Evolutionary conservation across 1,284 basidiomycete species (phyloP).

Genomic region (Apiotrichum siamense): DNA sequence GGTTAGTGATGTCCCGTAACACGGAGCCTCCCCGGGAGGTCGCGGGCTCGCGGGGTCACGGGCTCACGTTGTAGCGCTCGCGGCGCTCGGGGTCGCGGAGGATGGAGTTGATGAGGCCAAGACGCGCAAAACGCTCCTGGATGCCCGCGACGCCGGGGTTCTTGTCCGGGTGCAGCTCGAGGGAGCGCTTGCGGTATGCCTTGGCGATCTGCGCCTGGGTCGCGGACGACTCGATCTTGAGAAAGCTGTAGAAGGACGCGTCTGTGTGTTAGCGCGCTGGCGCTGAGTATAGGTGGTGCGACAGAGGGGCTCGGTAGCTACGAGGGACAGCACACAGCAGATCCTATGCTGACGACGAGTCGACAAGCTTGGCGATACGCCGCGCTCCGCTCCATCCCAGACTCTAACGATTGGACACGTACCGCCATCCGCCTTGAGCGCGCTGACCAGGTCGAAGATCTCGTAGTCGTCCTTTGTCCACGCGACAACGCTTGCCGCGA

Average conservation of each 20-base stretch:
- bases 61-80: slow-evolving; percentile 60
- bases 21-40: background rate
- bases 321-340: no score
- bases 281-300: no score
- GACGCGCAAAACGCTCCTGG: slow-evolving; percentile 77
- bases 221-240: slow-evolving; percentile 66
- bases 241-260: slow-evolving; percentile 82
- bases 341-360: no score
- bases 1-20: slow-evolving; percentile 29
- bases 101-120: slow-evolving; percentile 79
- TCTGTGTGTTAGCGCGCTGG: slow-evolving; percentile 46
- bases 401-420: no score
- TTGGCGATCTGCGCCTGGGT: slow-evolving; percentile 67
- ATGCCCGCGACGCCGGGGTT: slow-evolving; percentile 73
- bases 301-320: no score
- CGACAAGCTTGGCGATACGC: background rate
- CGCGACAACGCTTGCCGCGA: slow-evolving; percentile 10
- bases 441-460: slow-evolving; percentile 90
- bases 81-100: slow-evolving; percentile 68
- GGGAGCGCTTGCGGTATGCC: slow-evolving; percentile 82
- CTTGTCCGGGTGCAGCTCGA: slow-evolving; percentile 86
- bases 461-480: slow-evolving; percentile 75
- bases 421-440: slow-evolving; percentile 75
- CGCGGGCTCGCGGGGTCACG: no score
- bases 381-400: background rate